Evolutionary conservation across 78 protist genomes (phyloP).

Genomic region (Mastigamoeba balamuthi): DNA sequence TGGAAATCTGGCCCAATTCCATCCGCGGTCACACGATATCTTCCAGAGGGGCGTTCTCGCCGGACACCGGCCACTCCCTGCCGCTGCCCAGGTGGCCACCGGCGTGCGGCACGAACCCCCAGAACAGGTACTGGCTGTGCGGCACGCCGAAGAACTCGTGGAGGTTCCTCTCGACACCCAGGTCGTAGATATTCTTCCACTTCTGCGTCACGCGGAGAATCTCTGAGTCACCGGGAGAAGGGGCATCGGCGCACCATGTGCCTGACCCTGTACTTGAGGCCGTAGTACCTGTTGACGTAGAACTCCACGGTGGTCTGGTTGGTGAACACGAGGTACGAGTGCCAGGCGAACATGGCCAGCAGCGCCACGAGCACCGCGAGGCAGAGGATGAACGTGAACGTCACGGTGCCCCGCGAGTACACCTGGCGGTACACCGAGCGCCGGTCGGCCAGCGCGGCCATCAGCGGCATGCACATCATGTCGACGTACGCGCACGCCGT

Average conservation of each 20-base stretch:
- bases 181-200: background rate
- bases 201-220: too few relatives aligned
- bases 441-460: background rate
- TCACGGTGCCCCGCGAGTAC: background rate
- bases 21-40: too few relatives aligned
- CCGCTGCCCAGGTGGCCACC: too few relatives aligned
- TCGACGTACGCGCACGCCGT: background rate
- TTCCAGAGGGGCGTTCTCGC: too few relatives aligned
- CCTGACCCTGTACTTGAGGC: too few relatives aligned
- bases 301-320: constrained; percentile 53
- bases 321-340: constrained; percentile 7
- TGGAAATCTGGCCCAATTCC: too few relatives aligned
- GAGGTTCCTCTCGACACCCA: background rate
- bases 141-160: background rate
- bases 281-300: background rate
- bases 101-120: too few relatives aligned
- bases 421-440: background rate
- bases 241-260: too few relatives aligned
- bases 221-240: too few relatives aligned
- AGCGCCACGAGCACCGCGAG: background rate
- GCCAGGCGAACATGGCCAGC: constrained; percentile 9
- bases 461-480: background rate
- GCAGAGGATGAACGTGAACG: background rate
- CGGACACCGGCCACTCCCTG: too few relatives aligned
- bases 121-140: background rate